These are phyloP conservation scores for Leishmania tropica DNA, from an alignment of 208 protist species.

Conservation along the genomic window DNA sequence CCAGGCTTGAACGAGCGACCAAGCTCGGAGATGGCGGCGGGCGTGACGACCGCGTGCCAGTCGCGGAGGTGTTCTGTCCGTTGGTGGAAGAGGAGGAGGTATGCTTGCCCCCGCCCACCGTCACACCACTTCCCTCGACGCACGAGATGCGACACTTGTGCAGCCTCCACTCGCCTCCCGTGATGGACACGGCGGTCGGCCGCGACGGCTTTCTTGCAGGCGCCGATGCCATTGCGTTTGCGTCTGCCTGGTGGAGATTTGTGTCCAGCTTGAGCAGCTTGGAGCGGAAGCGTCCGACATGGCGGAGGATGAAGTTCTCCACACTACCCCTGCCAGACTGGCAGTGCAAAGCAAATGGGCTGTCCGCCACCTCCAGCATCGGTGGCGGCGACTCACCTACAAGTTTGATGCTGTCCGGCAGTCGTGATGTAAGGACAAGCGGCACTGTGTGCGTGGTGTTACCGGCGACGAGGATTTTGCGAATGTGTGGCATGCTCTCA, in stretches of 20 bases:
- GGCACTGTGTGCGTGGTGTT: constrained; percentile 51
- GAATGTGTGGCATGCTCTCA: constrained; percentile 52
- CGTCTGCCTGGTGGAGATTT: constrained; percentile 2
- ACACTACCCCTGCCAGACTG: constrained; percentile 62
- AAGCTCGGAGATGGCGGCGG: constrained; percentile 1
- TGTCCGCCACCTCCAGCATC: constrained; percentile 62
- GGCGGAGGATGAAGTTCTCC: constrained; percentile 82
- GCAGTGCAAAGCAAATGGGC: constrained; percentile 57
- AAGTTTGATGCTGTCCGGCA: constrained; percentile 72
- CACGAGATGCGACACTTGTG: constrained; percentile 78
- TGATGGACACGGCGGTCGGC: constrained; percentile 62
- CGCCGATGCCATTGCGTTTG: not conserved
- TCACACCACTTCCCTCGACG: constrained; percentile 68
- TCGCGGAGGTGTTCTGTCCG: not conserved
- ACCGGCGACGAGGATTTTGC: constrained; percentile 62
- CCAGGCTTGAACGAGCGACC: not conserved
- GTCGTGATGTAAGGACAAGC: constrained; percentile 47
- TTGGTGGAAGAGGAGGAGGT: not conserved
- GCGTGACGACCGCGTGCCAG: not conserved
- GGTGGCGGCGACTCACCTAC: constrained; percentile 71
- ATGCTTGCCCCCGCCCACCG: constrained; percentile 33
- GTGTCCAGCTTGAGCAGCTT: constrained; percentile 10
- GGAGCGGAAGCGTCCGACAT: constrained; percentile 38
- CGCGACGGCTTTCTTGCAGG: constrained; percentile 52
- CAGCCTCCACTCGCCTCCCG: constrained; percentile 72